These are phyloP conservation scores for Euphorbia schlechtendalii DNA, from an alignment of 441 rosid genomes.

Conservation along the genomic window DNA sequence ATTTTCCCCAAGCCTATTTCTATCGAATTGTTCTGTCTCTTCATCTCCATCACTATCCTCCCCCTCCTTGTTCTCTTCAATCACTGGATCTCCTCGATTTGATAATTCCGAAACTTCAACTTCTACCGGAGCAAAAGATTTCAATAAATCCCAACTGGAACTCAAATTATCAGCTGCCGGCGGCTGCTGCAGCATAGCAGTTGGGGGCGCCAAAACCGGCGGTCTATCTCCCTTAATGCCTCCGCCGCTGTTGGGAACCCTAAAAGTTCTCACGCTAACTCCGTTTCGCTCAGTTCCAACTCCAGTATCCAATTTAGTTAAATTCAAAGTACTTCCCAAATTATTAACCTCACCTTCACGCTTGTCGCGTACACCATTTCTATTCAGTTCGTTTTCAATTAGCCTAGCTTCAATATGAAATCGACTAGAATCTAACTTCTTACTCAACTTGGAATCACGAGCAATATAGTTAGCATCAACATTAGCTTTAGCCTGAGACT, in stretches of 20 bases:
- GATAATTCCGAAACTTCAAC: conserved; percentile 10
- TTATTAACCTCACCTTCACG: neutral
- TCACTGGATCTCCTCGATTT: neutral
- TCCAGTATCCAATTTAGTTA: neutral
- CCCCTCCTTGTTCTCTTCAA: conserved; percentile 4
- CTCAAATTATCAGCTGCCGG: conserved; percentile 20
- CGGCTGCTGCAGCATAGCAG: conserved; percentile 14
- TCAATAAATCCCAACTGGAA: conserved; percentile 28
- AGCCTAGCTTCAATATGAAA: neutral
- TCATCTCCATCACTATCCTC: conserved; percentile 8
- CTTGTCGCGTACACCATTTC: neutral
- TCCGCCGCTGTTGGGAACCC: neutral
- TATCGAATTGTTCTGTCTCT: neutral
- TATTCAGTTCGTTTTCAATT: neutral
- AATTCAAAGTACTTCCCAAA: neutral
- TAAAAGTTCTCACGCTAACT: neutral
- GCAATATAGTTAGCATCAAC: neutral
- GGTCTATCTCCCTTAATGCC: conserved; percentile 23
- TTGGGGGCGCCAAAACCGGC: conserved; percentile 19
- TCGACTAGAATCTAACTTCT: neutral
- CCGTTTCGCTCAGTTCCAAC: neutral
- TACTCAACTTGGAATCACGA: conserved; percentile 2
- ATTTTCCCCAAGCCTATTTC: neutral
- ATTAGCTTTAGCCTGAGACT: conserved; percentile 1
- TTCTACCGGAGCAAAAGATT: conserved; percentile 26